phyloP scores from a whole-genome alignment of 2,329 filamentous ascomycete genomes.

The Helotiales sp. region DNA sequence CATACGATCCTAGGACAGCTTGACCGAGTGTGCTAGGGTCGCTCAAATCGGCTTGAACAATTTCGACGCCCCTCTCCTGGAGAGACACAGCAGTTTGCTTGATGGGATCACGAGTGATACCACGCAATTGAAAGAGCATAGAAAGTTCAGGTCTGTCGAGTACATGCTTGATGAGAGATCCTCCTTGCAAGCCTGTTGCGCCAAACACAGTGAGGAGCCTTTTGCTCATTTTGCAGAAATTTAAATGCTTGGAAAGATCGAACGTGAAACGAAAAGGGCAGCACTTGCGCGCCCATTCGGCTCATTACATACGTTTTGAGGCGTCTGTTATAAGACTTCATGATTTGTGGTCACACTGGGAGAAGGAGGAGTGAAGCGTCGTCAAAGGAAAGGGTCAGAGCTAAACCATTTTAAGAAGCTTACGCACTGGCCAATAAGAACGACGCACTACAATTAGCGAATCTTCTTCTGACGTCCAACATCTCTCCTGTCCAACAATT shows the following conservation, averaged over 20 bases:
- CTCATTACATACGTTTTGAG: not conserved
- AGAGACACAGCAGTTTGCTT: conserved; percentile 43
- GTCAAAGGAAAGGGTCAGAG: no score
- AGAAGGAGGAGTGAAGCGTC: no score
- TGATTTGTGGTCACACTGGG: not conserved
- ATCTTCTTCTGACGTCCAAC: no score
- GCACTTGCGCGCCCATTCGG: not conserved
- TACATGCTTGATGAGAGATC: conserved; percentile 44
- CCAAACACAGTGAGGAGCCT: conserved; percentile 42
- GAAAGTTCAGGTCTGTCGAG: conserved; percentile 41
- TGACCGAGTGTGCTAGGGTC: conserved; percentile 39
- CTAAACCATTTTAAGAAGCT: not conserved
- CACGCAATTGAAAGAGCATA: conserved; percentile 45
- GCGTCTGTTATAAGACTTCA: not conserved
- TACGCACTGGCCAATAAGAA: conserved; percentile 3
- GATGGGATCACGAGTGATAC: conserved; percentile 45
- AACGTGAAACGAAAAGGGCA: not conserved
- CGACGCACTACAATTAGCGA: no score
- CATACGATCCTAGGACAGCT: conserved; percentile 46
- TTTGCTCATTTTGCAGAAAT: conserved; percentile 2
- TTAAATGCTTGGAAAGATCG: not conserved
- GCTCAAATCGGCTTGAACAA: conserved; percentile 43
- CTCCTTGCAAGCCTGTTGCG: conserved; percentile 49
- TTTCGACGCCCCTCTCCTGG: conserved; percentile 38
- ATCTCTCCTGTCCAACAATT: not conserved